Conservation (phyloP, 768 basidiomycete species). For the Termitomyces sp. region DNA sequence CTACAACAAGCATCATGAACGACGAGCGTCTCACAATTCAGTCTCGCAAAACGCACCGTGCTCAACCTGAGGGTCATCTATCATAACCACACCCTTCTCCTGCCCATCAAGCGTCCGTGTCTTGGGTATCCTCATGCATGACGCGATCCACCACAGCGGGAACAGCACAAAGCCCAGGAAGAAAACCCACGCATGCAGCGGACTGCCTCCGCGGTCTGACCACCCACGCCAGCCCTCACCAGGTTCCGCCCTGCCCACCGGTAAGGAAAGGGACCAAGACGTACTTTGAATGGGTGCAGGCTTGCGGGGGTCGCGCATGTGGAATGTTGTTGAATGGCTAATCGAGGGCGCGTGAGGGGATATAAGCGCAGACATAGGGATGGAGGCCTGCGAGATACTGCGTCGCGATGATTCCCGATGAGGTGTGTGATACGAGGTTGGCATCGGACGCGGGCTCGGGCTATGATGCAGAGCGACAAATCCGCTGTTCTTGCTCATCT, state of each 20-base stretch:
- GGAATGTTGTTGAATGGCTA: constrained; percentile 50
- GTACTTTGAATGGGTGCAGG: constrained; percentile 55
- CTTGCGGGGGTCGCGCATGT: constrained; percentile 76
- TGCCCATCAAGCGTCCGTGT: constrained; percentile 57
- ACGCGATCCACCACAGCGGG: constrained; percentile 61
- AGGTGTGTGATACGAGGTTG: constrained; percentile 14
- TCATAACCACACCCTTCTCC: constrained; percentile 64
- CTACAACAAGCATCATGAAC: constrained; percentile 26
- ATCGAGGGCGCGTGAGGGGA: constrained; percentile 77
- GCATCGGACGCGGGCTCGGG: constrained; percentile 13
- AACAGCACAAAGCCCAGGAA: constrained; percentile 66
- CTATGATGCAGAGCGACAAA: constrained; percentile 12
- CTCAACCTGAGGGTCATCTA: constrained; percentile 79
- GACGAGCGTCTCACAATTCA: neutral
- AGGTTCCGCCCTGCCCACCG: constrained; percentile 24
- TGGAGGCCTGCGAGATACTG: constrained; percentile 66
- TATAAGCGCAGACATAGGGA: constrained; percentile 73
- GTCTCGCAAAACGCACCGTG: constrained; percentile 42
- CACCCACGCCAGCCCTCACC: constrained; percentile 27
- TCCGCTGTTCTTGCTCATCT: constrained; percentile 30
- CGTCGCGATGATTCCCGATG: constrained; percentile 36
- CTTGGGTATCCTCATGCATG: constrained; percentile 45
- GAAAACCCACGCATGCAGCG: constrained; percentile 73
- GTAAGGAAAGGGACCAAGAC: constrained; percentile 54
- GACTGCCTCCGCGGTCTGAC: constrained; percentile 48